phyloP scores from a whole-genome alignment of 768 basidiomycete species.

The Leccinum pellstonianum region DNA sequence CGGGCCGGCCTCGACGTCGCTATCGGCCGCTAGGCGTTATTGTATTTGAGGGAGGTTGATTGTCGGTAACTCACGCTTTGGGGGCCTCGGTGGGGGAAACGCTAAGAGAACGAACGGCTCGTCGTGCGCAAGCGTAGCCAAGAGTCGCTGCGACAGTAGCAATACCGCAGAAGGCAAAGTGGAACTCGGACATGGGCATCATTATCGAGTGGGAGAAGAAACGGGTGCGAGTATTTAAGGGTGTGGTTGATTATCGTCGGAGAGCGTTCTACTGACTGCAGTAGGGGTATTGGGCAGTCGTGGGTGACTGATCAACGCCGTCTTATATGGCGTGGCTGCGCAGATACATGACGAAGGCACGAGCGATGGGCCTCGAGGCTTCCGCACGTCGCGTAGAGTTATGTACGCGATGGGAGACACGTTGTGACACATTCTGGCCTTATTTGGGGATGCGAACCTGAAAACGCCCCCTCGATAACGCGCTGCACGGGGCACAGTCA shows the following conservation, averaged over 20 bases:
- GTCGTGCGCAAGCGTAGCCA: conserved; percentile 55
- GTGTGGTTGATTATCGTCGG: conserved; percentile 20
- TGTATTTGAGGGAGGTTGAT: conserved; percentile 28
- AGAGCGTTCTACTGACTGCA: neutral
- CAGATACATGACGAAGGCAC: conserved; percentile 25
- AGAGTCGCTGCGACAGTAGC: conserved; percentile 61
- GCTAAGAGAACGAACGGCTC: conserved; percentile 24
- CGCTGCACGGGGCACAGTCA: conserved; percentile 10
- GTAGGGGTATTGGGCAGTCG: conserved; percentile 21
- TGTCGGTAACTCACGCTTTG: conserved; percentile 34
- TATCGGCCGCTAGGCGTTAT: conserved; percentile 30
- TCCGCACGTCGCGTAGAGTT: conserved; percentile 23
- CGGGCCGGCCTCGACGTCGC: conserved; percentile 30
- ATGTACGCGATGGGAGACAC: conserved; percentile 19
- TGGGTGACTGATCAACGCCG: conserved; percentile 26
- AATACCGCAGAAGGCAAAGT: conserved; percentile 54
- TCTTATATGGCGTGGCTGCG: conserved; percentile 29
- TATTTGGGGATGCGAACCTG: conserved; percentile 12
- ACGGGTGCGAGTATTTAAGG: conserved; percentile 22
- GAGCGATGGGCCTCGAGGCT: conserved; percentile 34
- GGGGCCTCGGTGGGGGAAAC: conserved; percentile 17
- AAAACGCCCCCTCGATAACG: conserved; percentile 9
- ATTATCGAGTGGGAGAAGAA: conserved; percentile 31
- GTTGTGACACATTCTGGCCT: conserved; percentile 6
- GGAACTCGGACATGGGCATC: conserved; percentile 53